Evolutionary conservation across 129 eudicot genomes (phyloP).

Genomic region (Centella asiatica): DNA sequence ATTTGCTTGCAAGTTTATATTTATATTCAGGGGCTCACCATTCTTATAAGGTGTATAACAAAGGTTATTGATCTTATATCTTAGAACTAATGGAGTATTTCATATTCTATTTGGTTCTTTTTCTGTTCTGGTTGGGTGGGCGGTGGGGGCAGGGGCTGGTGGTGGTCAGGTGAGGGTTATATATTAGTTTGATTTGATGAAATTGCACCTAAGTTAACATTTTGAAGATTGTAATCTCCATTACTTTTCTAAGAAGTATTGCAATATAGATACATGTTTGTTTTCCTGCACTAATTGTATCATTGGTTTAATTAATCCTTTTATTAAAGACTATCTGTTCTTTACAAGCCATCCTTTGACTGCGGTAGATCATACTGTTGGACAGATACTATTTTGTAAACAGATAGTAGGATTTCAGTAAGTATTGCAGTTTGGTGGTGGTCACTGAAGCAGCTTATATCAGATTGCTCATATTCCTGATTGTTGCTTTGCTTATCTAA

Average conservation of each 20-base stretch:
- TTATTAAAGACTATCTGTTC: background rate
- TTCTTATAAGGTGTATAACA: no score
- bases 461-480: background rate
- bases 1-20: no score
- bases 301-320: background rate
- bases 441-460: background rate
- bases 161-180: no score
- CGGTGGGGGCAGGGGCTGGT: no score
- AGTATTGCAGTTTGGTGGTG: background rate
- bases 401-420: background rate
- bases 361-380: no score
- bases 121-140: no score
- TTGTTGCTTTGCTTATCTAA: background rate
- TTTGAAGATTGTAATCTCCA: background rate
- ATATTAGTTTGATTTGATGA: background rate
- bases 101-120: no score
- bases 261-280: background rate
- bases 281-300: background rate
- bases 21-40: no score
- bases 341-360: background rate
- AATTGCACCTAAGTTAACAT: background rate
- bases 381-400: background rate
- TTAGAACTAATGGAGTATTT: no score
- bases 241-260: conserved; percentile 3
- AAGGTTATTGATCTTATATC: no score